Conservation (phyloP, 352 stramenopile genomes). For the Phytophthora ramorum region DNA sequence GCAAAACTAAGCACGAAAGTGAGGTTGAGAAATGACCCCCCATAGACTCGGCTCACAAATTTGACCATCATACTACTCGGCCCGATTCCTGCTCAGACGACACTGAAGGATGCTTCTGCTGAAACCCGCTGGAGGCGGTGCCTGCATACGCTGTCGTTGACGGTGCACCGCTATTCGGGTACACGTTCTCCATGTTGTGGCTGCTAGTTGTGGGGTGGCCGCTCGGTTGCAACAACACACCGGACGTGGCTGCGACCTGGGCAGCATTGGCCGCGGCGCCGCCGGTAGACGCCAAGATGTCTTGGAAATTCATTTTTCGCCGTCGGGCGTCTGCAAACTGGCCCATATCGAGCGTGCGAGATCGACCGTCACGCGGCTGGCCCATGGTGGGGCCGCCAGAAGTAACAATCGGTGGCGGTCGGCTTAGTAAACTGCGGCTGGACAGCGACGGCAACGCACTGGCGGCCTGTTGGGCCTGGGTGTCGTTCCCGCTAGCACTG, state of each 20-base stretch:
- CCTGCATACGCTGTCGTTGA: slow-evolving; percentile 28
- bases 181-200: slow-evolving; percentile 61
- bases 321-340: slow-evolving; percentile 79
- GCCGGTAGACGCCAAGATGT: slow-evolving; percentile 77
- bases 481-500: slow-evolving; percentile 14
- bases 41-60: slow-evolving; percentile 31
- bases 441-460: slow-evolving; percentile 65
- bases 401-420: slow-evolving; percentile 29
- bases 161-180: slow-evolving; percentile 39
- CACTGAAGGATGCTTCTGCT: slow-evolving; percentile 28
- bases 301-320: slow-evolving; percentile 90
- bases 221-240: slow-evolving; percentile 20
- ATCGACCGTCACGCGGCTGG: slow-evolving; percentile 78
- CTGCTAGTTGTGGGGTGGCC: slow-evolving; percentile 16
- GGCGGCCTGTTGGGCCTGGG: slow-evolving; percentile 27
- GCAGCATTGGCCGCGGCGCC: slow-evolving; percentile 13
- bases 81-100: slow-evolving; percentile 36
- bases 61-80: slow-evolving; percentile 61
- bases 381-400: slow-evolving; percentile 62
- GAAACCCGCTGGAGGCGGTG: slow-evolving; percentile 24
- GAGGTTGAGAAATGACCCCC: slow-evolving; percentile 6
- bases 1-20: slow-evolving; percentile 27
- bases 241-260: slow-evolving; percentile 17
- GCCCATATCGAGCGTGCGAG: slow-evolving; percentile 87
- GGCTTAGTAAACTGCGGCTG: slow-evolving; percentile 53